Conservation (phyloP, 352 stramenopile genomes). For the Lagenidium giganteum region DNA sequence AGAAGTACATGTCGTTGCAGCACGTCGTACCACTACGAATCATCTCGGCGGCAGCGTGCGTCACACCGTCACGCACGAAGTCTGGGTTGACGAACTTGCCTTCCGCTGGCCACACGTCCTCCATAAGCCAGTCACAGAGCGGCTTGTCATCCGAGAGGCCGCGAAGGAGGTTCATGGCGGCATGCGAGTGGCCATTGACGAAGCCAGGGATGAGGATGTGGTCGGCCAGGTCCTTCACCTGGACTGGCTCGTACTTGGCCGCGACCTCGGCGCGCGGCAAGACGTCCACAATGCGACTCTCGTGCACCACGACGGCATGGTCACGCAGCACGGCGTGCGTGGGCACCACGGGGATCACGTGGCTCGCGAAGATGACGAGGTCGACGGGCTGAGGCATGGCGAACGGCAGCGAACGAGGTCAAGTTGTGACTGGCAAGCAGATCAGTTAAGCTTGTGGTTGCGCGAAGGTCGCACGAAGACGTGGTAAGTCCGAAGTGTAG, state of each 20-base stretch:
- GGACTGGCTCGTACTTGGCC: constrained; percentile 35
- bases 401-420: background rate
- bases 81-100: constrained; percentile 61
- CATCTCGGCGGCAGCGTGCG: constrained; percentile 84
- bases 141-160: constrained; percentile 85
- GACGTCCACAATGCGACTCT: constrained; percentile 70
- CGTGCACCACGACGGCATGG: constrained; percentile 69
- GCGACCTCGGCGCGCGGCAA: constrained; percentile 49
- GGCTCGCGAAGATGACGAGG: constrained; percentile 68
- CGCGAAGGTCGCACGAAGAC: constrained; percentile 9
- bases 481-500: no score
- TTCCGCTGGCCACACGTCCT: constrained; percentile 87
- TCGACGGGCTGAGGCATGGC: constrained; percentile 27
- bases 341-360: constrained; percentile 81
- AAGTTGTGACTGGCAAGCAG: background rate
- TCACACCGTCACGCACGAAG: constrained; percentile 71
- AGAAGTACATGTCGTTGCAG: constrained; percentile 93
- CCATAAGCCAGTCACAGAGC: constrained; percentile 74
- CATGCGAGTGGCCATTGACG: constrained; percentile 86
- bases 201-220: constrained; percentile 84
- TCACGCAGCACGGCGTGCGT: constrained; percentile 62
- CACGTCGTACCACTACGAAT: constrained; percentile 85
- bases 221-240: constrained; percentile 38
- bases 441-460: constrained; percentile 5
- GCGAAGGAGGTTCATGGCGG: constrained; percentile 81